These are phyloP conservation scores for Parathielavia hyrcaniae DNA, from an alignment of 495 filamentous ascomycete genomes.

Conservation along the genomic window DNA sequence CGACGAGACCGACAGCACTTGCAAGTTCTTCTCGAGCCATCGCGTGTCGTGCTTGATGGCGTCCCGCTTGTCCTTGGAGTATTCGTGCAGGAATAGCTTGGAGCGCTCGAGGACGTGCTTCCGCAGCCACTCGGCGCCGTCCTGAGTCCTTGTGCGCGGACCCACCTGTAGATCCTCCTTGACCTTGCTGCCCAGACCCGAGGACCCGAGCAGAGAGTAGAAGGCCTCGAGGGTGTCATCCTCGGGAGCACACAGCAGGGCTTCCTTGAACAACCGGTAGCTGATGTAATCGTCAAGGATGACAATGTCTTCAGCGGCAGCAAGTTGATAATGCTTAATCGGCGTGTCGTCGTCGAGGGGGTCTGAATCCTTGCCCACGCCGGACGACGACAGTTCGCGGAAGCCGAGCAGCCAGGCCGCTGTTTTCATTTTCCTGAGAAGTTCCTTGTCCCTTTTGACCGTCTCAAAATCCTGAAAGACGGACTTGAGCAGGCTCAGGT, in stretches of 20 bases:
- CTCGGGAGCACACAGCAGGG: slow-evolving; percentile 75
- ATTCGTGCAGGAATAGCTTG: slow-evolving; percentile 79
- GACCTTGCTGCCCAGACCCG: slow-evolving; percentile 53
- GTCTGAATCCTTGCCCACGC: slow-evolving; percentile 41
- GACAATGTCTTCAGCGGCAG: slow-evolving; percentile 61
- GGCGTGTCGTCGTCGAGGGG: slow-evolving; percentile 59
- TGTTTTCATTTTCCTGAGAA: slow-evolving; percentile 69
- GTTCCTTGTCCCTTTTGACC: slow-evolving; percentile 69
- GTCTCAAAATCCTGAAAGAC: slow-evolving; percentile 61
- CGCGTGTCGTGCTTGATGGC: slow-evolving; percentile 71
- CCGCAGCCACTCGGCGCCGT: slow-evolving; percentile 52
- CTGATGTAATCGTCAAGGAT: slow-evolving; percentile 81
- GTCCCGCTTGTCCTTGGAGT: slow-evolving; percentile 51
- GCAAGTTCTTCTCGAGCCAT: slow-evolving; percentile 85
- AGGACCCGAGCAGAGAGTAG: slow-evolving; percentile 61
- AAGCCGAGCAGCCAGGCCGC: slow-evolving; percentile 74
- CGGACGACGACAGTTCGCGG: slow-evolving; percentile 55
- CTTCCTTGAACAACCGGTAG: slow-evolving; percentile 75
- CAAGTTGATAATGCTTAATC: slow-evolving; percentile 71
- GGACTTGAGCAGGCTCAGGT: slow-evolving; percentile 69
- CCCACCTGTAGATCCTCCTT: slow-evolving; percentile 54
- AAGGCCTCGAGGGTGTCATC: slow-evolving; percentile 82
- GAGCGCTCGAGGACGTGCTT: slow-evolving; percentile 78
- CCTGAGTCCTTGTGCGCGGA: slow-evolving; percentile 42
- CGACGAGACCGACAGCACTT: slow-evolving; percentile 65